Percentiles rank a stretch among this genome's conserved stretches.
Evolutionary conservation across 2,329 filamentous ascomycete genomes (phyloP).

Genomic region (Alternaria arborescens): DNA sequence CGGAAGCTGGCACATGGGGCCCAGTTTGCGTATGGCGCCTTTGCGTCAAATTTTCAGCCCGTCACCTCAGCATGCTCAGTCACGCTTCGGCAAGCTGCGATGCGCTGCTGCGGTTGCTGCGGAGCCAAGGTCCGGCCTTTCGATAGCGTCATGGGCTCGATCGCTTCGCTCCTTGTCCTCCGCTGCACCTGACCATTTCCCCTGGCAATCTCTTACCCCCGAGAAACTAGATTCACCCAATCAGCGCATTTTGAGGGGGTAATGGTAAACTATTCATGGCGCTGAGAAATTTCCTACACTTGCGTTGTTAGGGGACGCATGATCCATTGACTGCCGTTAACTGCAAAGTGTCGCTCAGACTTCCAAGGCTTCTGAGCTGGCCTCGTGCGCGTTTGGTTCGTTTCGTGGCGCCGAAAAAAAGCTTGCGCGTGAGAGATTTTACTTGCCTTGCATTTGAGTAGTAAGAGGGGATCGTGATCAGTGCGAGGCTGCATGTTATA

Average conservation of each 20-base stretch:
- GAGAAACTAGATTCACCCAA: slow-evolving; percentile 32
- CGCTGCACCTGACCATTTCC: slow-evolving; percentile 24
- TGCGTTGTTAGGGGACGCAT: slow-evolving; percentile 33
- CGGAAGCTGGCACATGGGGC: slow-evolving; percentile 11
- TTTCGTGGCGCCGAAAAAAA: slow-evolving; percentile 33
- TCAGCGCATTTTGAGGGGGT: slow-evolving; percentile 20
- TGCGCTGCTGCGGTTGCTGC: slow-evolving; percentile 1
- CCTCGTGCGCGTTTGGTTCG: slow-evolving; percentile 41
- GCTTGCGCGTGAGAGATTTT: slow-evolving; percentile 9
- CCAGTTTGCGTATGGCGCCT: slow-evolving; percentile 28
- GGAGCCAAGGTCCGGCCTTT: slow-evolving; percentile 14
- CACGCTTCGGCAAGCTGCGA: slow-evolving; percentile 7
- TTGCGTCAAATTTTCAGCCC: slow-evolving; percentile 33
- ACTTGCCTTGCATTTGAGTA: slow-evolving; percentile 17
- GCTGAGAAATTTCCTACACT: slow-evolving; percentile 20
- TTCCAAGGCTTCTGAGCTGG: slow-evolving; percentile 26
- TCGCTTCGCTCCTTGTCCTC: slow-evolving; percentile 10
- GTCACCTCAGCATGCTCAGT: background rate
- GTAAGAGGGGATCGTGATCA: slow-evolving; percentile 13
- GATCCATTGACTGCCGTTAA: slow-evolving; percentile 53
- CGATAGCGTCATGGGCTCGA: slow-evolving; percentile 21
- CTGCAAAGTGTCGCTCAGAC: slow-evolving; percentile 50
- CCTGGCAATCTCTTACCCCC: slow-evolving; percentile 35
- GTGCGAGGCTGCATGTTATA: slow-evolving; percentile 24
- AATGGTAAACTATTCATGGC: slow-evolving; percentile 22